Conservation (phyloP, 2,329 filamentous ascomycete species). For the Cryphonectria nitschkei region DNA sequence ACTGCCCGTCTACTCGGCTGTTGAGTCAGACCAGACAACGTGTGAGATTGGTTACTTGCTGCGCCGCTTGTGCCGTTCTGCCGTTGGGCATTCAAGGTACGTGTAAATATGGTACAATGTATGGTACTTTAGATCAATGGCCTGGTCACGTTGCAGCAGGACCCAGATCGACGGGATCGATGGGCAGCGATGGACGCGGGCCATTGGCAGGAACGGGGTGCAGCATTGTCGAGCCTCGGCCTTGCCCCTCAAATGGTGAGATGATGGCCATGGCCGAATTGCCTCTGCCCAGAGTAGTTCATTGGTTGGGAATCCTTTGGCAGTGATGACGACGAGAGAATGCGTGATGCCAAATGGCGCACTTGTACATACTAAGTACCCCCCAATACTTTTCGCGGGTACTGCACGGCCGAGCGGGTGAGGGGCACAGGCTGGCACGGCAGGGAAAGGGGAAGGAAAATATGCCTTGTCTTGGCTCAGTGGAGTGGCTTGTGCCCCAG, state of each 20-base stretch:
- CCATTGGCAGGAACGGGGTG: no score
- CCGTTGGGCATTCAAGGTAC: neutral
- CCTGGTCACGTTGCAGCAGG: neutral
- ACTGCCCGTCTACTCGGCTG: neutral
- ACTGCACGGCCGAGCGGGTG: neutral
- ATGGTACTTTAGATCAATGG: no score
- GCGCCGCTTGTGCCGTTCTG: neutral
- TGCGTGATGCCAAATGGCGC: neutral
- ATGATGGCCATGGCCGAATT: no score
- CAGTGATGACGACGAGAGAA: neutral
- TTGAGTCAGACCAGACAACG: neutral
- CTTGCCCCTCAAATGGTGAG: no score
- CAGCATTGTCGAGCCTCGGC: no score
- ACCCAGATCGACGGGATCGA: neutral
- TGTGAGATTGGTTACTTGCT: neutral
- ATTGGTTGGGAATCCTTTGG: neutral
- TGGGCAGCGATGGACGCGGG: neutral
- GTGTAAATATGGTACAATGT: neutral
- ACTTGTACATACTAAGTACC: neutral
- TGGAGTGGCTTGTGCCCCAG: no score
- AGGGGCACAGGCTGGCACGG: neutral
- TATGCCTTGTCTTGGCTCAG: neutral
- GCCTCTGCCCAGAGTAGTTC: no score
- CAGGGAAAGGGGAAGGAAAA: no score
- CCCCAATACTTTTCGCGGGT: neutral